Percentiles rank a stretch among this genome's conserved stretches.
phyloP scores from a whole-genome alignment of 768 basidiomycete genomes.

The Pilatotrama ljubarskyi region DNA sequence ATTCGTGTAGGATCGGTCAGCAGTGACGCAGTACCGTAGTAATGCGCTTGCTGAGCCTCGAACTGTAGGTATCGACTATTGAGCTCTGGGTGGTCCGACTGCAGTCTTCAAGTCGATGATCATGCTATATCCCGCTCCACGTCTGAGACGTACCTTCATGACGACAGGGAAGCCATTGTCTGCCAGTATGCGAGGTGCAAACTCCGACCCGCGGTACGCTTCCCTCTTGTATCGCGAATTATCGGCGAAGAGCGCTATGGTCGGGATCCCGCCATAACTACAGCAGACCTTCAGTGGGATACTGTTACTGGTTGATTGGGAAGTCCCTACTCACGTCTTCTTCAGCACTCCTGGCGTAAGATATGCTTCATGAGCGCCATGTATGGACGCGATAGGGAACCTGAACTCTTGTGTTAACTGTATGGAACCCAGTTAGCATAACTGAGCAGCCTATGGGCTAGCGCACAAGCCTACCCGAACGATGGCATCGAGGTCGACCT shows the following conservation, averaged over 20 bases:
- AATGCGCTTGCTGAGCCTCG: conserved; percentile 84
- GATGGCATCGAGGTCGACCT: conserved; percentile 72
- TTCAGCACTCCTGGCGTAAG: conserved; percentile 79
- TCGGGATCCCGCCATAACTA: conserved; percentile 65
- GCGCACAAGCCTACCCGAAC: conserved; percentile 52
- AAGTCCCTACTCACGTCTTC: conserved; percentile 48
- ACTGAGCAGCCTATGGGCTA: neutral
- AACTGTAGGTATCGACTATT: conserved; percentile 77
- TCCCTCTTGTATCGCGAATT: conserved; percentile 70
- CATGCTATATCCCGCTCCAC: neutral
- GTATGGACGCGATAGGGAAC: conserved; percentile 75
- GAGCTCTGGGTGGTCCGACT: conserved; percentile 68
- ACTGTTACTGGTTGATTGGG: neutral
- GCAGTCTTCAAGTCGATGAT: neutral
- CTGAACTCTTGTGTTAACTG: conserved; percentile 84
- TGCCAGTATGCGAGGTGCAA: conserved; percentile 73
- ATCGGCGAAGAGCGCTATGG: conserved; percentile 75
- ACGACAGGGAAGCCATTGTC: conserved; percentile 66
- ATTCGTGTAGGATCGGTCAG: neutral
- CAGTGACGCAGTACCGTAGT: conserved; percentile 51
- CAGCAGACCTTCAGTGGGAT: neutral
- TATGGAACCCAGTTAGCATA: neutral
- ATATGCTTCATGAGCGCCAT: conserved; percentile 81
- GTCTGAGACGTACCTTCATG: conserved; percentile 59
- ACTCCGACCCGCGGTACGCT: conserved; percentile 78